Conservation (phyloP, 2,329 filamentous ascomycete genomes). For the Monilinia laxa region DNA sequence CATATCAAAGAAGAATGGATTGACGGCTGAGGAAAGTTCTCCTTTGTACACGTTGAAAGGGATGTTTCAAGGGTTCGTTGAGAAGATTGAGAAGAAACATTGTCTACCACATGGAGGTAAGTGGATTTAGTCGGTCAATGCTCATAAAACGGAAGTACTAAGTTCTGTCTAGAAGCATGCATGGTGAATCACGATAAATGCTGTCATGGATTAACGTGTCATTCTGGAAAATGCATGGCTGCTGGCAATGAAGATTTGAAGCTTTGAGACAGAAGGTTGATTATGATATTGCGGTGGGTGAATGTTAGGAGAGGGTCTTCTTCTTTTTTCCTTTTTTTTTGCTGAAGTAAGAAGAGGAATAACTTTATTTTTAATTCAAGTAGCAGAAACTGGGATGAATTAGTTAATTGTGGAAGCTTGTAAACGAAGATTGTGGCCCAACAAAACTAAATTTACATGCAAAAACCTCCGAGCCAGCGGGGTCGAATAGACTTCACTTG, state of each 20-base stretch:
- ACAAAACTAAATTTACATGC: background rate
- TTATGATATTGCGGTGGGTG: background rate
- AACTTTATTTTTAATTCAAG: background rate
- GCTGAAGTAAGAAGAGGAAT: background rate
- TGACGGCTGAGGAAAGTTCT: background rate
- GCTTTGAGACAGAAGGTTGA: background rate
- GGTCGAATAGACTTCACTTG: background rate
- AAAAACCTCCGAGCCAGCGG: background rate
- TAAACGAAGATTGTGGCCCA: background rate
- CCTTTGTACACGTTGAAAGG: constrained; percentile 3
- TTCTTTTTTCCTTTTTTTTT: background rate
- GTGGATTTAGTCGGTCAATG: background rate
- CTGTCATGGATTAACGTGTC: constrained; percentile 10
- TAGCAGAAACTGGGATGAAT: background rate
- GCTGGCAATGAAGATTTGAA: background rate
- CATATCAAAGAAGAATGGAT: background rate
- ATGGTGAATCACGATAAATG: constrained; percentile 13
- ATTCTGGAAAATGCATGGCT: constrained; percentile 3
- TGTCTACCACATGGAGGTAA: background rate
- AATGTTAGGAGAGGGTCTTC: too few species aligned
- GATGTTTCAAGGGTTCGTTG: constrained; percentile 2
- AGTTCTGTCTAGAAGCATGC: constrained; percentile 3
- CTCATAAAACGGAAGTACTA: background rate
- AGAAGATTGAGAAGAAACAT: background rate
- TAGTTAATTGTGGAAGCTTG: background rate